phyloP scores from a whole-genome alignment of 148 eudicot genomes.

The Simmondsia chinensis region DNA sequence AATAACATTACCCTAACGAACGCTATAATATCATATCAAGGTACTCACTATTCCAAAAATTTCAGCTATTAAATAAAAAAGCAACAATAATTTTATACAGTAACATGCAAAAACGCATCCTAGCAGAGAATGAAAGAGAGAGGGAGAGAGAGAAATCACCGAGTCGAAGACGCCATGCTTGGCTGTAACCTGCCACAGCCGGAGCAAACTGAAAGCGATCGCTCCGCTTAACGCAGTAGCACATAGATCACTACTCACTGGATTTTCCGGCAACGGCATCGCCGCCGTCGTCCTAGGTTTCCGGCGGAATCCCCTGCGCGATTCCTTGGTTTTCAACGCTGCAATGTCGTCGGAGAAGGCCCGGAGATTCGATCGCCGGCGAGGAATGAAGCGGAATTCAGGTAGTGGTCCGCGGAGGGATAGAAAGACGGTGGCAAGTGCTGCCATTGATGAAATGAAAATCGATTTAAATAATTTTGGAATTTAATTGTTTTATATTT shows the following conservation, averaged over 20 bases:
- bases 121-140: neutral
- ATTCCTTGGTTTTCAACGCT: too few relatives aligned
- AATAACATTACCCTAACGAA: neutral
- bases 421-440: too few relatives aligned
- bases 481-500: too few relatives aligned
- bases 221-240: constrained; percentile 36
- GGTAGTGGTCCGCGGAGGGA: too few relatives aligned
- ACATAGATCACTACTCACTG: constrained; percentile 25
- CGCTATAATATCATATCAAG: neutral
- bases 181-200: constrained; percentile 45
- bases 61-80: too few relatives aligned
- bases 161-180: constrained; percentile 40
- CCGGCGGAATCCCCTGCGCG: constrained; percentile 1
- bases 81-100: neutral
- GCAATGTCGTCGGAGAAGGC: too few relatives aligned
- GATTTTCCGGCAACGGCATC: constrained; percentile 22
- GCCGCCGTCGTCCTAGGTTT: constrained; percentile 1
- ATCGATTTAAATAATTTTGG: too few relatives aligned
- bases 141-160: constrained; percentile 11
- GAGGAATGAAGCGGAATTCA: too few relatives aligned
- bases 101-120: neutral
- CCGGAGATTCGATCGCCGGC: too few relatives aligned
- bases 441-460: too few relatives aligned
- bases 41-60: neutral
- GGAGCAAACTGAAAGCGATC: constrained; percentile 34